Percentiles rank a stretch among this genome's conserved stretches.
phyloP scores from a whole-genome alignment of 257 asterid species.

The Paulownia fortunei region DNA sequence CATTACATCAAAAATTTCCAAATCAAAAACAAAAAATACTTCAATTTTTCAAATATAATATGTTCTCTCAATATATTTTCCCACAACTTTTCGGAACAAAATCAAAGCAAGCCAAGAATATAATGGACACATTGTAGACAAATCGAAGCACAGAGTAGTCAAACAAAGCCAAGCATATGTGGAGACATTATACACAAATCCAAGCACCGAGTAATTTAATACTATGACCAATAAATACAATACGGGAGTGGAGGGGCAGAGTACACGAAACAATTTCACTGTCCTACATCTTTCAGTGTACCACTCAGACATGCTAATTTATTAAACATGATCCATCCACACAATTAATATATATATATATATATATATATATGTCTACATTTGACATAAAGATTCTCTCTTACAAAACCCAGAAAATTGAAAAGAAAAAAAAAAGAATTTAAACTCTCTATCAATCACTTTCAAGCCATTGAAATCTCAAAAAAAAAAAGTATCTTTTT shows the following conservation, averaged over 20 bases:
- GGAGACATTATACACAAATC: no score
- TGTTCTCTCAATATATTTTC: no score
- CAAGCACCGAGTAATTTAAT: neutral
- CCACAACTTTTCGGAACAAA: no score
- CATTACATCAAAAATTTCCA: no score
- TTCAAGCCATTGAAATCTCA: neutral
- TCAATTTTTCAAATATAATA: no score
- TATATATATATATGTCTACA: neutral
- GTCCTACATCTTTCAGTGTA: conserved; percentile 13
- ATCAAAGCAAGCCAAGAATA: no score
- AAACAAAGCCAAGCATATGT: no score
- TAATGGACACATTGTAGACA: neutral
- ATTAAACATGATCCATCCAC: conserved; percentile 6
- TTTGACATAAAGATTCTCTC: conserved; percentile 25
- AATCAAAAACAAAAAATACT: no score
- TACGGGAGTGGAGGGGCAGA: conserved; percentile 4
- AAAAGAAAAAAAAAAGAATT: neutral
- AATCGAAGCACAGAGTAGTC: no score
- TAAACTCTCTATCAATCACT: neutral
- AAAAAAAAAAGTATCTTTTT: conserved; percentile 3
- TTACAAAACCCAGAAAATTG: conserved; percentile 6
- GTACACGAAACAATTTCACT: conserved; percentile 9
- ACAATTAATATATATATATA: no score
- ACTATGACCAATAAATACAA: neutral
- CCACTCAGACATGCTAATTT: neutral